phyloP scores from a whole-genome alignment of 2,329 filamentous ascomycete genomes.

The Piedraia hortae region DNA sequence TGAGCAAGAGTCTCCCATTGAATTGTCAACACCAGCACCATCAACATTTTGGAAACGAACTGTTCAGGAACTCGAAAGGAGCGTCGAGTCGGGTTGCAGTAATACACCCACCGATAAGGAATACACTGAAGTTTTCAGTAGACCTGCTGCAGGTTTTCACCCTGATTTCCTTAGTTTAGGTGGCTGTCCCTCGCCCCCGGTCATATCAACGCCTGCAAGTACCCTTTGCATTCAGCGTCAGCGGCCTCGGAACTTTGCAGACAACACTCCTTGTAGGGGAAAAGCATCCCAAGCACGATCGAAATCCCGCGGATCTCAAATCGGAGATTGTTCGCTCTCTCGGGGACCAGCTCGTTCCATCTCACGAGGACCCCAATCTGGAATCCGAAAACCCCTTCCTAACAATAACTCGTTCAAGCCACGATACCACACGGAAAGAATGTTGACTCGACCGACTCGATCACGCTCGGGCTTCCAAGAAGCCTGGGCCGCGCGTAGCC shows the following conservation, averaged over 20 bases:
- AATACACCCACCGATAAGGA: no score
- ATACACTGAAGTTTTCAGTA: no score
- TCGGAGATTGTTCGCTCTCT: no score
- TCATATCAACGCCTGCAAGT: slow-evolving; percentile 8
- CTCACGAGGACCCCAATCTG: no score
- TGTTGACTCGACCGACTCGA: slow-evolving; percentile 27
- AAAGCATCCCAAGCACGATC: slow-evolving; percentile 8
- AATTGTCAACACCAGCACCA: no score
- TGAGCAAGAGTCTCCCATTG: no score
- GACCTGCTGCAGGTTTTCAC: slow-evolving; percentile 11
- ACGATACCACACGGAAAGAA: slow-evolving; percentile 17
- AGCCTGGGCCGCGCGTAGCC: slow-evolving; percentile 26
- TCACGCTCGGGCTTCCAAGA: slow-evolving; percentile 18
- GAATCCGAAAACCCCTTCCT: no score
- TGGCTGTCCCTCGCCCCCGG: slow-evolving; percentile 12
- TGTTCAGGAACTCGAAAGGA: no score
- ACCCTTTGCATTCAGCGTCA: slow-evolving; percentile 9
- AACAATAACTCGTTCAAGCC: slow-evolving; percentile 8
- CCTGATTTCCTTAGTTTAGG: slow-evolving; percentile 13
- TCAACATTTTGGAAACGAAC: no score
- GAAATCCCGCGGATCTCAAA: slow-evolving; percentile 10
- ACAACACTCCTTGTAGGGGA: slow-evolving; percentile 11
- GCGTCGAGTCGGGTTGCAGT: no score
- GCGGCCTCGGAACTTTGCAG: slow-evolving; percentile 6
- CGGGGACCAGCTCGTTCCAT: no score